phyloP scores from a whole-genome alignment of 1,284 basidiomycete species.

The Irpex sp. region DNA sequence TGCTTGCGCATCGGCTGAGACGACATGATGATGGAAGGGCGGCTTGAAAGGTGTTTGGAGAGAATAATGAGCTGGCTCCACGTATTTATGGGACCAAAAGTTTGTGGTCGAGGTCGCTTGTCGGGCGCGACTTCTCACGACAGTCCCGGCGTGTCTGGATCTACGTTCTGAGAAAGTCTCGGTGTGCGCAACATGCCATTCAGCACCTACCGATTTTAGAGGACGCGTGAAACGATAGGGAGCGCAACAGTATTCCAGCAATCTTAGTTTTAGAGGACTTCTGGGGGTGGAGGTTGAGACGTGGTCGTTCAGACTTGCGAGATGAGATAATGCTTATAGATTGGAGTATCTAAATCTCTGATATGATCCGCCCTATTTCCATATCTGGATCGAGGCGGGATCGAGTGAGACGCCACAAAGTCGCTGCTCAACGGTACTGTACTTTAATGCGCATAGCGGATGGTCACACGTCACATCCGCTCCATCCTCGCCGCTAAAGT shows the following conservation, averaged over 20 bases:
- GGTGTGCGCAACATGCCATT: background rate
- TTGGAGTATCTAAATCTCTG: background rate
- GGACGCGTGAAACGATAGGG: background rate
- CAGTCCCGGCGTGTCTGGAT: conserved; percentile 11
- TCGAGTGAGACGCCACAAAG: background rate
- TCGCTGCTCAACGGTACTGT: background rate
- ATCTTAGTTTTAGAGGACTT: too few relatives aligned
- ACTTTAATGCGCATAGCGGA: too few relatives aligned
- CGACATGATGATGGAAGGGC: conserved; percentile 9
- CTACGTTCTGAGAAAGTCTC: conserved; percentile 1
- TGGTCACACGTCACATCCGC: too few relatives aligned
- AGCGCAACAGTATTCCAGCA: background rate
- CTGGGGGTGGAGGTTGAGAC: too few relatives aligned
- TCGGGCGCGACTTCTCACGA: conserved; percentile 1
- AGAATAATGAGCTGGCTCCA: background rate
- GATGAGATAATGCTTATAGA: background rate
- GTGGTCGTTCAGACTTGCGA: background rate
- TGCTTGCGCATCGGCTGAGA: conserved; percentile 69
- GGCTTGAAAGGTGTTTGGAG: background rate
- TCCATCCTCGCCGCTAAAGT: too few relatives aligned
- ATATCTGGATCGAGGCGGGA: background rate
- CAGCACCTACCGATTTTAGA: background rate
- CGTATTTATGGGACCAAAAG: background rate
- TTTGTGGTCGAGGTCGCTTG: background rate
- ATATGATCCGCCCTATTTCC: background rate